A percentile compares a stretch with the other conserved stretches of the same genome.
Evolutionary conservation across 2,329 filamentous ascomycete species (phyloP).

Genomic region (Pseudogymnoascus sp.): DNA sequence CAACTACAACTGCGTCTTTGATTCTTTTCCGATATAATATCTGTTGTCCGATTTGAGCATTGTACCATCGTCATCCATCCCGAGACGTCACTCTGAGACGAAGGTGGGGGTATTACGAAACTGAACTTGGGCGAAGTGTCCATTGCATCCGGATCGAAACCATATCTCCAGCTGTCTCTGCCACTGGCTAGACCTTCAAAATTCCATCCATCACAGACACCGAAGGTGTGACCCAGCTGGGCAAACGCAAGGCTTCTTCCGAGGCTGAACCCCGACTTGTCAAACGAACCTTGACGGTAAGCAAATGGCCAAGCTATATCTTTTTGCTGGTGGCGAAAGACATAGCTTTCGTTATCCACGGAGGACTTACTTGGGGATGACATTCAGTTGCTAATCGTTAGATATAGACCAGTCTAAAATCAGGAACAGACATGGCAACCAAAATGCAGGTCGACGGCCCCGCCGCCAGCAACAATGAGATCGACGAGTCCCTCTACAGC

Average conservation of each 20-base stretch:
- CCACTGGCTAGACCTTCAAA: slow-evolving; percentile 7
- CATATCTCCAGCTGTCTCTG: neutral
- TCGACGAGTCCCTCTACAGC: slow-evolving; percentile 67
- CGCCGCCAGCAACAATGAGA: slow-evolving; percentile 45
- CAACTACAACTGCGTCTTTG: neutral
- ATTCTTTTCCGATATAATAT: neutral
- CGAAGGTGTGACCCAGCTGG: slow-evolving; percentile 6
- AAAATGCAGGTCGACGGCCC: slow-evolving; percentile 59
- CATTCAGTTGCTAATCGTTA: neutral
- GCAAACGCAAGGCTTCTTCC: slow-evolving; percentile 7
- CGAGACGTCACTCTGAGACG: slow-evolving; percentile 7
- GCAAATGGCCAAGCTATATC: neutral
- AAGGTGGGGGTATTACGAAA: neutral
- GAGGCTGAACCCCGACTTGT: slow-evolving; percentile 7
- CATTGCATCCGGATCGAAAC: slow-evolving; percentile 1
- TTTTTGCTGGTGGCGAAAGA: neutral
- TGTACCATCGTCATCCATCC: neutral
- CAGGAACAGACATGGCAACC: slow-evolving; percentile 45
- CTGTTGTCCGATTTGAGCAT: neutral
- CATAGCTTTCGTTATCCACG: neutral
- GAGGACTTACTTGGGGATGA: neutral
- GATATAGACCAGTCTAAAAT: neutral
- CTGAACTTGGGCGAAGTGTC: neutral
- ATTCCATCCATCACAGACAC: slow-evolving; percentile 5
- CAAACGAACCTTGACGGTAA: slow-evolving; percentile 8